Base-by-base conservation (phyloP, 352 stramenopile genomes). In the Phytophthora citricola region DNA sequence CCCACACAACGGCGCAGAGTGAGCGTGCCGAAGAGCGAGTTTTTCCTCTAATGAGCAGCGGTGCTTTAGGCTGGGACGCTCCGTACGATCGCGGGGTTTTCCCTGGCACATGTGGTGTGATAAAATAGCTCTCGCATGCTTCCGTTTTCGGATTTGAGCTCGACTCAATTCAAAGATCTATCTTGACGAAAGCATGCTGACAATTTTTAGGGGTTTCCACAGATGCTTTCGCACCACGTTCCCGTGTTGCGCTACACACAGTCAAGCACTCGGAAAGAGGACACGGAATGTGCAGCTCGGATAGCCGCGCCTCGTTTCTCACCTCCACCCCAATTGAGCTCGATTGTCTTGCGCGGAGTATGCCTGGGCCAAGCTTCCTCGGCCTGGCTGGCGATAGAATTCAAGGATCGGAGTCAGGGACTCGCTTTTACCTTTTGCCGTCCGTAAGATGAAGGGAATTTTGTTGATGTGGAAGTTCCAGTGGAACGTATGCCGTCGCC, bases 11-110 rank as follows among this genome's bases (percentile, higher is more conserved):
- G 34, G 17, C 17, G 17, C 17, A 20, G 17, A 20, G 17, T 20
- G 29, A 48, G 31, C 41, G 59, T 61, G 49, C 41, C 50, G 32
- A 38, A 67, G 59, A 67, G 59, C 49, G 59, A 67, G 59, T 59
- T 67, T 61, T 67, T 67, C 59, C 50, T 66, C n/a, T 67, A 67
- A 67, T 67, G 59, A 67, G 50, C 59, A 61, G 22, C 59, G 50
- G 48, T 47, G 50, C 40, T 38, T 60, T 41, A 48, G 22, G 58
- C 50, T 66, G 40, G 48, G 49, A 47, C 32, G 34, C 47, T 66
- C 58, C 17, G 38, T 66, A 26, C 31, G 34, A 67, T 67, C 59
- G 59, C 34, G 58, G 43, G 40, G 58, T 66, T 53, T 59, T 66
- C 58, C 58, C 51, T 66, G 49, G 29, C 40, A 58, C 58, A 56